These are phyloP conservation scores for Sphaerobolus stellatus DNA, from an alignment of 1,284 basidiomycete species.

Conservation along the genomic window DNA sequence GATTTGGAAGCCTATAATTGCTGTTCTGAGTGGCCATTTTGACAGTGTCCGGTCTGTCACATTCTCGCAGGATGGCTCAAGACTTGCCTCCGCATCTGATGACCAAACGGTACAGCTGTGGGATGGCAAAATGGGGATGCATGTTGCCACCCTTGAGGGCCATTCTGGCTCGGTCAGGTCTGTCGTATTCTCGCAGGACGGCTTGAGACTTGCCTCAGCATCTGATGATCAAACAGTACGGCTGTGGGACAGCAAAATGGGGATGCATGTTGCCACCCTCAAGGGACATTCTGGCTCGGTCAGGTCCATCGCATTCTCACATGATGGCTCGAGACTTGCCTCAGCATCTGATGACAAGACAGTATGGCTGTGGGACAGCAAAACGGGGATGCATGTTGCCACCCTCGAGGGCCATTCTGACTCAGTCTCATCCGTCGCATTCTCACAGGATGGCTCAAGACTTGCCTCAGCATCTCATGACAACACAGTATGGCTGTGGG, in stretches of 20 bases:
- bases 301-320: constrained; percentile 24
- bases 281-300: constrained; percentile 5
- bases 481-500: constrained; percentile 11
- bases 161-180: constrained; percentile 14
- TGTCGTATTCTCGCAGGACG: constrained; percentile 19
- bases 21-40: constrained; percentile 19
- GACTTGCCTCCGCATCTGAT: constrained; percentile 11
- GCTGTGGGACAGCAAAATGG: constrained; percentile 17
- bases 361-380: constrained; percentile 30
- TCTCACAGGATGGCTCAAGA: constrained; percentile 31
- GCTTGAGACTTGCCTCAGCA: constrained; percentile 16
- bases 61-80: constrained; percentile 9
- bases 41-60: constrained; percentile 20
- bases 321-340: constrained; percentile 30
- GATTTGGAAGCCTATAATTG: background rate
- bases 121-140: constrained; percentile 9
- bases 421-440: constrained; percentile 43
- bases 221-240: constrained; percentile 14
- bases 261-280: background rate
- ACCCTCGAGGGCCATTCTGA: constrained; percentile 21
- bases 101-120: constrained; percentile 16
- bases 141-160: background rate
- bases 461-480: constrained; percentile 14
- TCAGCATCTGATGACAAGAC: constrained; percentile 32
- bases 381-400: too few relatives aligned